A percentile compares a stretch with the other conserved stretches of the same genome.
Evolutionary conservation across 148 eudicot genomes (phyloP).

Genomic region (Gaultheria prostrata): DNA sequence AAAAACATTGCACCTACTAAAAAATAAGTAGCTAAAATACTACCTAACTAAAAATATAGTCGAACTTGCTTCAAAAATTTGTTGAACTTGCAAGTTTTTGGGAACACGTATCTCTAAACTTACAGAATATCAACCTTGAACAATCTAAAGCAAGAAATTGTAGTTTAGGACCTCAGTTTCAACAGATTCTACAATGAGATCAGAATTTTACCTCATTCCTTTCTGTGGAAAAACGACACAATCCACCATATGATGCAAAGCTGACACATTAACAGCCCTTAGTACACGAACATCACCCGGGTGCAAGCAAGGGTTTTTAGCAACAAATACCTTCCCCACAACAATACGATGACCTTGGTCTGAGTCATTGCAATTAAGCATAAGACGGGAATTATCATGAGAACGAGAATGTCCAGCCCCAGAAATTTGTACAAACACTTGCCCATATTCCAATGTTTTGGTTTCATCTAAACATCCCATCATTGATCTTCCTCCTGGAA

Average conservation of each 20-base stretch:
- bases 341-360: constrained; percentile 12
- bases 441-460: constrained; percentile 27
- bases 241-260: constrained; percentile 27
- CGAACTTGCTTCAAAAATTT: no score
- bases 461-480: constrained; percentile 36
- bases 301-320: constrained; percentile 30
- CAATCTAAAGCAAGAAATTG: background rate
- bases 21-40: background rate
- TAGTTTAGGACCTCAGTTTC: background rate
- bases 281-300: constrained; percentile 26
- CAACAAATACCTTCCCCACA: constrained; percentile 23
- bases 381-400: constrained; percentile 20
- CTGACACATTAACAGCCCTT: constrained; percentile 22
- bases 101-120: background rate
- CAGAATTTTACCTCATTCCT: constrained; percentile 22
- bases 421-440: constrained; percentile 29
- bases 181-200: background rate
- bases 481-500: constrained; percentile 26
- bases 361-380: constrained; percentile 11
- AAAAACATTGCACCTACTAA: background rate
- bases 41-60: background rate
- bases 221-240: constrained; percentile 30
- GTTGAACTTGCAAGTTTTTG: background rate
- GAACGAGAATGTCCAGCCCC: constrained; percentile 15
- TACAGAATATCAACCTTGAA: background rate